Base-by-base conservation (phyloP, 495 filamentous ascomycete genomes). In the Penicillium macrosclerotiorum region DNA sequence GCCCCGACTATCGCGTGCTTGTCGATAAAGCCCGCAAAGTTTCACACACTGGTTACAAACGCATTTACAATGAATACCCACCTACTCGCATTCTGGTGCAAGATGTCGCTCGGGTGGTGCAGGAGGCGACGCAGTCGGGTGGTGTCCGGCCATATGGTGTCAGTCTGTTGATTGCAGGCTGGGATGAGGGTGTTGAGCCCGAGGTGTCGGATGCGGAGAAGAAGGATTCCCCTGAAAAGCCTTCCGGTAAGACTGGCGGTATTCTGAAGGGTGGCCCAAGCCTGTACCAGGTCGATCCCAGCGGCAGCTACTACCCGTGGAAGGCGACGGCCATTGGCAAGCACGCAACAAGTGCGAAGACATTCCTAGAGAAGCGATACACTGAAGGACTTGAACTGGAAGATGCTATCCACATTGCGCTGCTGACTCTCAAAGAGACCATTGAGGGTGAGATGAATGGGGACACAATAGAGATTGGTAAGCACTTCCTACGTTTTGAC, bases 381-480 rank as follows among this genome's bases (percentile, higher is more conserved):
- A 94, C 89, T 1, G 93, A 98, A 68, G 91, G 91, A 12, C 75
- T 98, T 63, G 93, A 98, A 77, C 74, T 99, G 48, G 93, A 99
- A 71, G 93, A 99, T 71, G 93, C 93, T 16, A 90, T 99, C 49
- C 92, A 97, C 73, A 99, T 99, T 77, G 93, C 93, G 37, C 79
- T 99, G 42, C 73, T 97, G 66, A 99, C 93, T 32, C 72, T 99
- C 65, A 99, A 99, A 78, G 93, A 99, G 79, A 95, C 90, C 20
- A 97, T 97, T 54, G 93, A 96, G 69, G 93, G 93, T 18, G 93
- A 98, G 73, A 96, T 97, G 93, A 97, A 89, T 60, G 93, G 93
- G 37, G 94, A 97, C 68, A 97, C 93, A 30, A 92, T 99, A 55
- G 93, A 99, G 76, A 96, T 99, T 59, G 92, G 92, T 92, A 61